These are phyloP conservation scores for Stellera chamaejasme DNA, from an alignment of 345 rosid species.

Conservation along the genomic window DNA sequence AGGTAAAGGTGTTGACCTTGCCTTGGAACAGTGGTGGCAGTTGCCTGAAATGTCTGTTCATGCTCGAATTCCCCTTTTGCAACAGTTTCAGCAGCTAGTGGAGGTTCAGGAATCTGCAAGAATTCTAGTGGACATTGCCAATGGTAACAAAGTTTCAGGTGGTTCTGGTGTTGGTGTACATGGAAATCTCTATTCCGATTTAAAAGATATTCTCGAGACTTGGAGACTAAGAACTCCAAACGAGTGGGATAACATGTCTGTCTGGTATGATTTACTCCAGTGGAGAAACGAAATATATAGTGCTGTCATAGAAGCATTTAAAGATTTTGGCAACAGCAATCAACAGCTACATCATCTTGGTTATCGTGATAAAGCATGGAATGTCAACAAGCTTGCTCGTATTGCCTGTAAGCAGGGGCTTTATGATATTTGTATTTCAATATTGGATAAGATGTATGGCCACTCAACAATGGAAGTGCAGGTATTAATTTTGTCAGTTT, in stretches of 20 bases:
- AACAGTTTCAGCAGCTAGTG: slow-evolving; percentile 95
- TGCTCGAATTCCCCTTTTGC: slow-evolving; percentile 89
- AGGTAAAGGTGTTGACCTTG: slow-evolving; percentile 93
- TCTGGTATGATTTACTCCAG: slow-evolving; percentile 94
- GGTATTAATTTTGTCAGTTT: slow-evolving; percentile 35
- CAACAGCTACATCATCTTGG: slow-evolving; percentile 95
- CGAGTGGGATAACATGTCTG: slow-evolving; percentile 96
- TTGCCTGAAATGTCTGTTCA: slow-evolving; percentile 98
- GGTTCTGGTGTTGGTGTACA: slow-evolving; percentile 54
- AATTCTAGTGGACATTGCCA: slow-evolving; percentile 81
- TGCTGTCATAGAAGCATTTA: slow-evolving; percentile 89
- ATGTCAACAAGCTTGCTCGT: slow-evolving; percentile 94
- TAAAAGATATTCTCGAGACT: slow-evolving; percentile 94
- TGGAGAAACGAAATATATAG: slow-evolving; percentile 99
- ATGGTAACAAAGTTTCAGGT: slow-evolving; percentile 70
- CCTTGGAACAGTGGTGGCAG: slow-evolving; percentile 98
- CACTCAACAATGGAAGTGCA: slow-evolving; percentile 99
- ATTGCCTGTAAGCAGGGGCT: slow-evolving; percentile 97
- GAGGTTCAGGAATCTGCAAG: slow-evolving; percentile 97
- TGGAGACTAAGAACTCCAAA: slow-evolving; percentile 99
- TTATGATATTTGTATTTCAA: slow-evolving; percentile 80
- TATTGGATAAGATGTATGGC: slow-evolving; percentile 97
- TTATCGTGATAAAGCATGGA: slow-evolving; percentile 98
- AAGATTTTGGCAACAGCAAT: slow-evolving; percentile 64
- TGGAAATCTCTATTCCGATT: slow-evolving; percentile 87